phyloP scores from a whole-genome alignment of 139 green algal genomes.

The Chlamydomonas asymmetrica region DNA sequence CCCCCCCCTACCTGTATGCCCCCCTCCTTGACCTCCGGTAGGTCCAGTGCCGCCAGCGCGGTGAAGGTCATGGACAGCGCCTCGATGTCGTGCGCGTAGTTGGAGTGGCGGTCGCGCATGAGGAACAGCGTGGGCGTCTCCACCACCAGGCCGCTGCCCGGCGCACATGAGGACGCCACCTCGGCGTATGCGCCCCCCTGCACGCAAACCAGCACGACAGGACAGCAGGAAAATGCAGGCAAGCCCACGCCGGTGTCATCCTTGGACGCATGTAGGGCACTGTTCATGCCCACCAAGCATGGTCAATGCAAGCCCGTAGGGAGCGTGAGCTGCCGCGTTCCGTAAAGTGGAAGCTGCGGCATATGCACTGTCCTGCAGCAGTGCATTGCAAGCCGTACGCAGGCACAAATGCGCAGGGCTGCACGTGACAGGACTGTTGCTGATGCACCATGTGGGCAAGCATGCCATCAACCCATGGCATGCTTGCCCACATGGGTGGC shows the following conservation, averaged over 20 bases:
- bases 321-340: neutral
- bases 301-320: neutral
- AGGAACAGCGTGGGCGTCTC: slow-evolving; percentile 26
- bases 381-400: too few relatives aligned
- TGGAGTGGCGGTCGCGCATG: slow-evolving; percentile 30
- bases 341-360: too few relatives aligned
- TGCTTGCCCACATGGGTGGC: neutral
- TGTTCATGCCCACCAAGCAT: too few relatives aligned
- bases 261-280: neutral
- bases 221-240: too few relatives aligned
- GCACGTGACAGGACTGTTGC: too few relatives aligned
- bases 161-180: neutral
- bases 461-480: neutral
- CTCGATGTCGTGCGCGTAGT: slow-evolving; percentile 31
- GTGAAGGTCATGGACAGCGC: slow-evolving; percentile 26
- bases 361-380: too few relatives aligned
- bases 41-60: slow-evolving; percentile 19
- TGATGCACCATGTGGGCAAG: neutral
- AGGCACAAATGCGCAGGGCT: too few relatives aligned
- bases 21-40: neutral
- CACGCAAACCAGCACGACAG: too few relatives aligned
- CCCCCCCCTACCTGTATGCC: slow-evolving; percentile 22
- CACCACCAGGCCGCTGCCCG: neutral
- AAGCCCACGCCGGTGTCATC: too few relatives aligned
- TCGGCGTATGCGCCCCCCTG: too few relatives aligned